Evolutionary conservation across 73 alveolate species (phyloP).

Genomic region (Paramecium octaurelia): DNA sequence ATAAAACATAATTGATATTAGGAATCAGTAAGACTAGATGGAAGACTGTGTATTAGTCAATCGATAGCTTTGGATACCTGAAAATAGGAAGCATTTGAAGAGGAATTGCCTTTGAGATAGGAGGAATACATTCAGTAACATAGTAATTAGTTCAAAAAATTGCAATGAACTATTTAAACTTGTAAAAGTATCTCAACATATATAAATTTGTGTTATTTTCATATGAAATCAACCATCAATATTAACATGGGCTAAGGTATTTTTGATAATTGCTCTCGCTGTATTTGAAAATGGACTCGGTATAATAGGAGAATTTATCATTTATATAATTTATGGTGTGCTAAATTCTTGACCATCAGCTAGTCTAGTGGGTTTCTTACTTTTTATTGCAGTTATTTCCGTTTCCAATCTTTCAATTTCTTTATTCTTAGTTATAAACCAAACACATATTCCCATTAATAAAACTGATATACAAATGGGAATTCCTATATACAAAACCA

Average conservation of each 20-base stretch:
- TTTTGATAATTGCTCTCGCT: background rate
- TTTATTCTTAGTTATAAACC: background rate
- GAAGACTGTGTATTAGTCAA: background rate
- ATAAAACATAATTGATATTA: background rate
- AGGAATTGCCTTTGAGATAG: background rate
- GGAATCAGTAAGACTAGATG: background rate
- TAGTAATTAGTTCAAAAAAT: slow-evolving; percentile 10
- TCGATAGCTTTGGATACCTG: background rate
- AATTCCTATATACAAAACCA: background rate
- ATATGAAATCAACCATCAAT: background rate
- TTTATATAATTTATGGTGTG: background rate
- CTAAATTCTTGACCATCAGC: background rate
- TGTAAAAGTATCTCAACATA: background rate
- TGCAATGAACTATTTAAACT: background rate
- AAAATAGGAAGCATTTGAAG: background rate
- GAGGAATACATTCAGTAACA: background rate
- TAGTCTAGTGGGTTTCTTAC: background rate
- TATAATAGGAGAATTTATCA: background rate
- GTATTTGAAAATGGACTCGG: slow-evolving; percentile 14
- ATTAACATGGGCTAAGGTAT: background rate
- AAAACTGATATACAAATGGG: background rate
- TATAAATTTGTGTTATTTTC: background rate
- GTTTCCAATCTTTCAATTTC: background rate
- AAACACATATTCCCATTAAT: background rate
- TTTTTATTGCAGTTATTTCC: background rate